Base-by-base conservation (phyloP, 2,329 filamentous ascomycete species). In the Aspergillus brunneoviolaceus region DNA sequence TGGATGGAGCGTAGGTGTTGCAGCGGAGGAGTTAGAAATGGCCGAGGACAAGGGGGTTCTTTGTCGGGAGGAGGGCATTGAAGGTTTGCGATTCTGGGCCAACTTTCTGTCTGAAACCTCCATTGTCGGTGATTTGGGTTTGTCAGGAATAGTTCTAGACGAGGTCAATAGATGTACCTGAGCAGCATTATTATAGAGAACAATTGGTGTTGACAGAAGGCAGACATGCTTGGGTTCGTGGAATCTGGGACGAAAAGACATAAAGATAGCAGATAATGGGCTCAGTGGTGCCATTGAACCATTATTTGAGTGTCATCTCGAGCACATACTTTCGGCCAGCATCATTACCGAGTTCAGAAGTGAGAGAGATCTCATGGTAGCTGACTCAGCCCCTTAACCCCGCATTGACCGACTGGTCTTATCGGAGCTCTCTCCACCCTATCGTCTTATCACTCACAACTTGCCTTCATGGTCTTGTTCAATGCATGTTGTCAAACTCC, bases 1-100 rank as follows among this genome's bases (percentile, higher is more conserved):
- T 76, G 91, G 93, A 5, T 99, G 95, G 95, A 98, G 95, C 73
- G 89, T 99, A 7, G 95, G 95, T 9, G 94, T 99, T 23, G 95
- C 95, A 1, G 90, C 89, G 61, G 95, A 98, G 74, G 95, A 99
- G 77, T 82, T 99, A 12, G 91, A 97, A 73, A 97, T 99, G 94
- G 93, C 93, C 0, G 95, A 99, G 75, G 94, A 98, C 74, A 87
- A 85, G 58, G 95, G 95, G 0, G 86, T 87, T 2, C 74, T 99
- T 21, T 98, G 94, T 74, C 88, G 95, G 51, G 95, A 99, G 74
- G 93, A 96, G 69, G 89, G 92, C 4, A 86, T 98, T 14, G 93
- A 97, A 74, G 95, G 95, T 0, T 81, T 96, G 51, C 89, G 89
- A 69, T 99, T 96, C 75, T 99, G 95, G 95, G 87, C 90, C 76